These are phyloP conservation scores for Colletotrichum higginsianum DNA, from an alignment of 2,329 filamentous ascomycete genomes.

Conservation along the genomic window DNA sequence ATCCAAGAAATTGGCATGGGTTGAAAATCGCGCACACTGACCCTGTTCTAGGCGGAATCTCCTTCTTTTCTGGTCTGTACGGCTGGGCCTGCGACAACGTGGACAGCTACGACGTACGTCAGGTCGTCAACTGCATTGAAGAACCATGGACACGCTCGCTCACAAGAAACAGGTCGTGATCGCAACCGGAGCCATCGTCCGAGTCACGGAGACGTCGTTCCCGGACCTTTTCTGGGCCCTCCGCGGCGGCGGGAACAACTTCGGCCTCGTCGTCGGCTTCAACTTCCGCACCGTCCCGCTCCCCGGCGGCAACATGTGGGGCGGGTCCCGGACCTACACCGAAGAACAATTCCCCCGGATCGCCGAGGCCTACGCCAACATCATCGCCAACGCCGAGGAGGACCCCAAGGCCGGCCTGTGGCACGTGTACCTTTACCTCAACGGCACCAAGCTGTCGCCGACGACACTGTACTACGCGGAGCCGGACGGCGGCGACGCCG, in stretches of 20 bases:
- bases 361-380: constrained; percentile 51
- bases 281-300: constrained; percentile 56
- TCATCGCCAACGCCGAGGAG: constrained; percentile 48
- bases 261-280: constrained; percentile 69
- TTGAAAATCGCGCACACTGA: neutral
- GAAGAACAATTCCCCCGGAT: constrained; percentile 50
- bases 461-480: constrained; percentile 56
- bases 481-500: constrained; percentile 50
- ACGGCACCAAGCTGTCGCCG: constrained; percentile 46
- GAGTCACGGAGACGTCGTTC: constrained; percentile 58
- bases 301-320: constrained; percentile 54
- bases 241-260: constrained; percentile 68
- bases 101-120: constrained; percentile 32
- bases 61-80: constrained; percentile 48
- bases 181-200: constrained; percentile 59
- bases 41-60: constrained; percentile 35
- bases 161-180: constrained; percentile 55
- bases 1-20: neutral
- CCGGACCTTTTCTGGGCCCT: constrained; percentile 72
- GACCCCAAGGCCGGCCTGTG: constrained; percentile 55
- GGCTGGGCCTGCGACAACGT: constrained; percentile 64
- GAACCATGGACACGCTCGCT: neutral
- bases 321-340: constrained; percentile 51
- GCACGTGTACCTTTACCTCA: constrained; percentile 46
- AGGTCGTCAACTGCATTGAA: no score